These are phyloP conservation scores for Penicillium sp. DNA, from an alignment of 2,329 filamentous ascomycete genomes.

Conservation along the genomic window DNA sequence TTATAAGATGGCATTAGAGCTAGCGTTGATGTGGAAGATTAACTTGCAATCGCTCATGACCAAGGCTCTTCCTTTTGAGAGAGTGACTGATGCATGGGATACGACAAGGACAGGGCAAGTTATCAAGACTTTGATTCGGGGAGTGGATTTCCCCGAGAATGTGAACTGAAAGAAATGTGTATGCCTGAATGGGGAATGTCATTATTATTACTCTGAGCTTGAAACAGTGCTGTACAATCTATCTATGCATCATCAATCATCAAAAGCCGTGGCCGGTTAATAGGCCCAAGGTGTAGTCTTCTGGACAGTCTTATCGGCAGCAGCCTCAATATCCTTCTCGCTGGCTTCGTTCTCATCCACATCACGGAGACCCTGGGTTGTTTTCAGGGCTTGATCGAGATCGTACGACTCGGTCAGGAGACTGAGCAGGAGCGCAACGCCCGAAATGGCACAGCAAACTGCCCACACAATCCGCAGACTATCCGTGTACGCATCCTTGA, in stretches of 20 bases:
- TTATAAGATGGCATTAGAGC: slow-evolving; percentile 42
- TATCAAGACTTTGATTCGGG: slow-evolving; percentile 29
- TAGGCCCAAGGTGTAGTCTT: slow-evolving; percentile 18
- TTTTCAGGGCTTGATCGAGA: slow-evolving; percentile 44
- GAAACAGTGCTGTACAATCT: slow-evolving; percentile 10
- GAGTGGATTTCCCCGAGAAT: slow-evolving; percentile 13
- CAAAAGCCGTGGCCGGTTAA: neutral
- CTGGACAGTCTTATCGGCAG: neutral
- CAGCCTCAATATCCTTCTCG: slow-evolving; percentile 23
- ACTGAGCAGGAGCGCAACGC: slow-evolving; percentile 54
- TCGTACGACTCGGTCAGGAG: slow-evolving; percentile 55
- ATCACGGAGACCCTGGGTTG: slow-evolving; percentile 26
- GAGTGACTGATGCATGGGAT: slow-evolving; percentile 39
- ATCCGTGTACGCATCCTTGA: slow-evolving; percentile 58
- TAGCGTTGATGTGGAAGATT: slow-evolving; percentile 35
- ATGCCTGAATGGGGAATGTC: neutral
- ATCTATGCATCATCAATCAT: slow-evolving; percentile 5
- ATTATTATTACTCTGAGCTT: slow-evolving; percentile 1
- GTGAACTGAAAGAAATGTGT: neutral
- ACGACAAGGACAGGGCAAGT: slow-evolving; percentile 23
- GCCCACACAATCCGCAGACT: slow-evolving; percentile 59
- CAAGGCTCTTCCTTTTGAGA: slow-evolving; percentile 35
- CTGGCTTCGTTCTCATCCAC: slow-evolving; percentile 4
- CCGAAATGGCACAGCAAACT: slow-evolving; percentile 57
- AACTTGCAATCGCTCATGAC: slow-evolving; percentile 36